Percentiles rank a stretch among this genome's conserved stretches.
Evolutionary conservation across 768 basidiomycete genomes (phyloP).

Genomic region (Panus rudis): DNA sequence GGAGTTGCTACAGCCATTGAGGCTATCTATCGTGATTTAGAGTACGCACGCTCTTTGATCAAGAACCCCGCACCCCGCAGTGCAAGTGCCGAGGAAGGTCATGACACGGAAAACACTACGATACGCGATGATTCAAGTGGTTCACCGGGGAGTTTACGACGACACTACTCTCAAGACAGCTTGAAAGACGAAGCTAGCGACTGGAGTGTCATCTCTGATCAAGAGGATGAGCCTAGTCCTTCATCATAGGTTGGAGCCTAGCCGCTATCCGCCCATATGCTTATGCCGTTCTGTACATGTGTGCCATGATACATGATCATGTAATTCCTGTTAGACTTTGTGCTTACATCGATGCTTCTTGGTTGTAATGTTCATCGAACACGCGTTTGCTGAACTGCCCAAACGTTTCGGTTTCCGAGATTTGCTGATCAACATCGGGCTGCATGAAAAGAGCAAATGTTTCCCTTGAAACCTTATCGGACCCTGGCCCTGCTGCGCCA

Average conservation of each 20-base stretch:
- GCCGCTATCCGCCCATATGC: neutral
- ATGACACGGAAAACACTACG: slow-evolving; percentile 29
- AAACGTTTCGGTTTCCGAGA: slow-evolving; percentile 70
- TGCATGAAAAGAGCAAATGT: slow-evolving; percentile 90
- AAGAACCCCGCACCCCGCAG: slow-evolving; percentile 39
- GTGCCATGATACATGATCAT: neutral
- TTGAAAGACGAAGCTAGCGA: slow-evolving; percentile 54
- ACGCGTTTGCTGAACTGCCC: slow-evolving; percentile 86
- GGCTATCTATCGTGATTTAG: slow-evolving; percentile 91
- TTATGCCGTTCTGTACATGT: neutral
- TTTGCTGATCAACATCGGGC: slow-evolving; percentile 72
- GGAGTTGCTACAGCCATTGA: slow-evolving; percentile 93
- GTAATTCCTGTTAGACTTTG: neutral
- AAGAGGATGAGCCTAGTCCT: slow-evolving; percentile 39
- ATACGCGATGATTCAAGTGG: slow-evolving; percentile 21
- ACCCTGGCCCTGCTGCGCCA: slow-evolving; percentile 35
- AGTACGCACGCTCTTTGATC: slow-evolving; percentile 85
- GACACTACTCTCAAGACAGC: neutral
- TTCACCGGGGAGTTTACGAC: slow-evolving; percentile 8
- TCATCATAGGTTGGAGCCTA: slow-evolving; percentile 1
- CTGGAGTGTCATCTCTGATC: slow-evolving; percentile 84
- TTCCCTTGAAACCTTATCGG: slow-evolving; percentile 62
- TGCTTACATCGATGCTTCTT: slow-evolving; percentile 28
- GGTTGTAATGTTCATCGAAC: slow-evolving; percentile 53
- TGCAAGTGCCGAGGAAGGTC: slow-evolving; percentile 13